Conservation (phyloP, 768 basidiomycete genomes). For the Hypsizygus marmoreus region DNA sequence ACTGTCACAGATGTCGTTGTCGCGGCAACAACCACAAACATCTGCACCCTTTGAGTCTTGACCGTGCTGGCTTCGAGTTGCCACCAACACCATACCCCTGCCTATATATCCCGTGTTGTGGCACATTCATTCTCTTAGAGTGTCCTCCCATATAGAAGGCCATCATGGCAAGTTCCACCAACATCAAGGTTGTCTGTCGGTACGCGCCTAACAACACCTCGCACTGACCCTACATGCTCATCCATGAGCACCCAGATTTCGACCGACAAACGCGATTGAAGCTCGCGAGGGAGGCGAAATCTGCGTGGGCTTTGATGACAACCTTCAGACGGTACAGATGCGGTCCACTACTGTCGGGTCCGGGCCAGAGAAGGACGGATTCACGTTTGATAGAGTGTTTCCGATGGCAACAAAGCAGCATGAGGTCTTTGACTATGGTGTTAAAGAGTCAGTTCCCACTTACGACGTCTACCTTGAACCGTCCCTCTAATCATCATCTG, state of each 20-base stretch:
- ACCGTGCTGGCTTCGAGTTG: conserved; percentile 13
- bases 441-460: conserved; percentile 80
- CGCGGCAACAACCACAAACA: conserved; percentile 31
- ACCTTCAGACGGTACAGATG: conserved; percentile 81
- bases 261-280: conserved; percentile 93
- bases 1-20: conserved; percentile 12
- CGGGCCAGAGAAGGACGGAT: conserved; percentile 95
- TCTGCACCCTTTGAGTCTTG: conserved; percentile 14
- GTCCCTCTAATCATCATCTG: conserved; percentile 22
- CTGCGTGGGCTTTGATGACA: conserved; percentile 87
- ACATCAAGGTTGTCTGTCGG: conserved; percentile 99
- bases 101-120: conserved; percentile 8
- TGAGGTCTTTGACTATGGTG: conserved; percentile 98
- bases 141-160: conserved; percentile 20
- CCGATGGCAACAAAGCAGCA: conserved; percentile 87
- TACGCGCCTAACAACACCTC: conserved; percentile 40
- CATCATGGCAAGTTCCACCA: conserved; percentile 73
- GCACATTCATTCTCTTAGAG: conserved; percentile 17
- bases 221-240: conserved; percentile 13
- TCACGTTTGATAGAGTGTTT: conserved; percentile 97
- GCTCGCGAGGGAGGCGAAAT: conserved; percentile 84
- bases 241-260: conserved; percentile 62
- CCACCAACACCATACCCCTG: conserved; percentile 16
- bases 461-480: conserved; percentile 12
- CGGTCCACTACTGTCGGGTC: conserved; percentile 66